These are phyloP conservation scores for Miscanthus sacchariflorus DNA, from an alignment of 202 grass and related monocot species.

Conservation along the genomic window DNA sequence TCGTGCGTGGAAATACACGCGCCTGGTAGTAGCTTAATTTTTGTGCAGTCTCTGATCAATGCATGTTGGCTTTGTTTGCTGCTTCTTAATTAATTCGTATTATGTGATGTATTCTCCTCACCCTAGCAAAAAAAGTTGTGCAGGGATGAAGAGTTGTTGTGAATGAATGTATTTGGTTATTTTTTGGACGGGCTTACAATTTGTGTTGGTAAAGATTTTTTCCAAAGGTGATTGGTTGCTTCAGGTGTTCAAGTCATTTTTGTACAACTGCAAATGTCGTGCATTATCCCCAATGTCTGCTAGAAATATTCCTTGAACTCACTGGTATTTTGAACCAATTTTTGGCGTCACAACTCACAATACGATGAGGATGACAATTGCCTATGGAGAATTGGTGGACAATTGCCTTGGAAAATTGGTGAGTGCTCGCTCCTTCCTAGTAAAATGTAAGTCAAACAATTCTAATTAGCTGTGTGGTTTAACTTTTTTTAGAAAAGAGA, in stretches of 20 bases:
- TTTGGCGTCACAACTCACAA: background rate
- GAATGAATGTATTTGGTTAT: conserved; percentile 28
- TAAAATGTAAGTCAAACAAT: too few relatives aligned
- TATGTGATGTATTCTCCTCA: conserved; percentile 35
- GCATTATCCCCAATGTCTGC: background rate
- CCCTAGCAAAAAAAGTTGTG: conserved; percentile 21
- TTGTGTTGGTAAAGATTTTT: conserved; percentile 43
- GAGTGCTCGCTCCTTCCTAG: too few relatives aligned
- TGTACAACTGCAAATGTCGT: background rate
- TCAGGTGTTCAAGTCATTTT: background rate
- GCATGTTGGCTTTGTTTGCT: conserved; percentile 30
- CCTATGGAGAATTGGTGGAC: background rate
- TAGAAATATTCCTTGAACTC: background rate
- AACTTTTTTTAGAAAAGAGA: too few relatives aligned
- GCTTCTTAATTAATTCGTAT: background rate
- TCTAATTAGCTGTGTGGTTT: too few relatives aligned
- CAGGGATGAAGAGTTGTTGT: conserved; percentile 35
- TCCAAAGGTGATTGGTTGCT: background rate
- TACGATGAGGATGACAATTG: background rate
- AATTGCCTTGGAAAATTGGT: background rate
- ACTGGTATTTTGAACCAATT: background rate
- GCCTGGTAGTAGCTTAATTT: conserved; percentile 43
- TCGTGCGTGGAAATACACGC: conserved; percentile 19
- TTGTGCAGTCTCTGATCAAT: conserved; percentile 50
- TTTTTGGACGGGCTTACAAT: conserved; percentile 40